Evolutionary conservation across 1,284 basidiomycete species (phyloP), one percentile per base, ranked within the genome.

Genomic region (Macrocystidia cucumis): DNA sequence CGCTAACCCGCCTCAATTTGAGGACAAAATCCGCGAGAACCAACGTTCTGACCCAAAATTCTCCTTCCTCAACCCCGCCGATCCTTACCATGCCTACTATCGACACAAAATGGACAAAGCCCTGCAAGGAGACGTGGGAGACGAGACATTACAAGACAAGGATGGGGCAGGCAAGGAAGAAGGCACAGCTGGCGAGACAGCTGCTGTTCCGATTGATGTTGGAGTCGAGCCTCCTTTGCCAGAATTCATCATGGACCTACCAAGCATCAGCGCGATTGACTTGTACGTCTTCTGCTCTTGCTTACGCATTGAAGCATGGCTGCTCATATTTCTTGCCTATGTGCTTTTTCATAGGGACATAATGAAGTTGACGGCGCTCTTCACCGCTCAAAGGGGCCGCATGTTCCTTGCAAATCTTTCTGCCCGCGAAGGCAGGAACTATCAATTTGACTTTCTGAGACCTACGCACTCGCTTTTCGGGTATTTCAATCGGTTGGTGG

Each of bases 21-120:
- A 97, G 63, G 88, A 91, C 57, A 93, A 93, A 68, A 91, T 98
- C 56, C 79, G 91, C 49, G 90, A 95, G 63, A 82, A 85, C 52
- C 91, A 93, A 60, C 89, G 90, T 64, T 76, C 80, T 44, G 92
- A 97, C 67, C 89, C 91, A 44, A 91, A 95, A 62, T 97, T 97
- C 70, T 88, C 91, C 38, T 98, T 98, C 69, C 73, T 98, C 58
- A 91, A 92, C 64, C 78, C 85, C 41, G 78, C 80, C 39, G 93
- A 98, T 69, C 90, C 93, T 48, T 98, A 95, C 66, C 88, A 97
- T 78, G 86, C 87, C 44, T 97, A 98, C 66, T 98, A 98, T 59
- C 78, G 85, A 53, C 80, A 92, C 66, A 80, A 85, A 55, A 78
- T 92, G 63, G 82, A 88, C 35, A 77, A 75, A 51, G 74, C 89